Base-by-base conservation (phyloP, 129 eudicot genomes). In the Pittosporum tobira region DNA sequence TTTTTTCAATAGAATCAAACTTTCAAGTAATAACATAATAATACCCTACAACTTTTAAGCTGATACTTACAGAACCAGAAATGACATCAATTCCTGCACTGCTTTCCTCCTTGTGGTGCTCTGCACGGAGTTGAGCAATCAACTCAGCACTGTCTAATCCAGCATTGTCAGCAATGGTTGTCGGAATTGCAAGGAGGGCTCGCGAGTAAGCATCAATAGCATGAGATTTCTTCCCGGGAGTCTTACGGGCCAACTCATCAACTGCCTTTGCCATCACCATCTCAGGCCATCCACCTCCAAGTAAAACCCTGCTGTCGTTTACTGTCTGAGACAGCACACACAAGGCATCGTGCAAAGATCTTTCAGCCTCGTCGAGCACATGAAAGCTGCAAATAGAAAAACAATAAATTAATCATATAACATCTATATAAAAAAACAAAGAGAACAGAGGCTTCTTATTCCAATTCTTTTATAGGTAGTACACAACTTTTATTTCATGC, bases 281-380 rank as follows among this genome's bases (percentile, higher is more conserved):
- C 62, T 91, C 98, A 5, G 98, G 98, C 98, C 98, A 91, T 73
- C 98, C 98, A 46, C 98, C 98, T 18, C 98, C 98, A 38, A 78
- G 57, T 51, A 91, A 71, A 51, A 91, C 98, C 85, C 98, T 76
- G 52, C 94, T 91, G 73, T 91, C 98, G 43, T 71, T 83, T 54
- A 91, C 90, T 0, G 98, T 91, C 77, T 91, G 98, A 34, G 98
- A 91, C 63, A 91, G 77, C 24, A 91, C 98, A 70, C 98, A 91
- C 63, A 86, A 68, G 42, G 98, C 98, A 72, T 91, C 98, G 55
- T 91, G 98, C 73, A 91, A 65, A 28, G 98, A 91, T 73, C 98
- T 80, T 65, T 91, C 98, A 3, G 98, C 98, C 76, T 91, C 98
- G 62, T 91, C 98, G 44, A 91, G 82, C 61, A 91, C 91, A 62